Conservation (phyloP, 805 yeast species). For the Metschnikowia similis region DNA sequence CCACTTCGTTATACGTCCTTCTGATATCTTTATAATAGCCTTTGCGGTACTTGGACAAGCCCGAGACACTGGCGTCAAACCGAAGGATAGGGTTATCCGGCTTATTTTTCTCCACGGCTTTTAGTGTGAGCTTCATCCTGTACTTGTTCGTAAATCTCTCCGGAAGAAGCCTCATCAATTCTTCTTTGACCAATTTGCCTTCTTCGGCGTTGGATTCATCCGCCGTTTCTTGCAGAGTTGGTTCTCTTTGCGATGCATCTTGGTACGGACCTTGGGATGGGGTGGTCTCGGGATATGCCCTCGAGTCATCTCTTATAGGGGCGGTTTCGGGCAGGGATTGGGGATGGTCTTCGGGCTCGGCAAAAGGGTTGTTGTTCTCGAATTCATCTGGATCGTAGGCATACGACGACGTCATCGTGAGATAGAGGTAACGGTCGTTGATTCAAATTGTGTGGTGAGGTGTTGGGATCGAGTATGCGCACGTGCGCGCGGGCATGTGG, state of each 20-base stretch:
- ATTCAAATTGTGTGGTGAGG: background rate
- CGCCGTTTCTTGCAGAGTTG: background rate
- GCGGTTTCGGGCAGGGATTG: background rate
- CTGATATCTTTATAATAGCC: conserved; percentile 66
- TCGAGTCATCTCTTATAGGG: background rate
- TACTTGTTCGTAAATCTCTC: conserved; percentile 45
- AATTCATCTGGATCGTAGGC: conserved; percentile 47
- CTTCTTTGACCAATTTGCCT: conserved; percentile 31
- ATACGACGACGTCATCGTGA: conserved; percentile 37
- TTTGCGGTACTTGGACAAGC: conserved; percentile 74
- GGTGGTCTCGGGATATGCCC: background rate
- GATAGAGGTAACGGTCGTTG: background rate
- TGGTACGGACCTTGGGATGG: background rate
- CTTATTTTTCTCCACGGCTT: conserved; percentile 66
- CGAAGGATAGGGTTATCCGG: conserved; percentile 75
- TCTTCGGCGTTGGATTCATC: conserved; percentile 3
- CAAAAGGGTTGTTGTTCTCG: conserved; percentile 42
- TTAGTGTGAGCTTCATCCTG: conserved; percentile 50
- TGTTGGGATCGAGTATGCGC: conserved; percentile 3
- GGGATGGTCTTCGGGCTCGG: conserved; percentile 24
- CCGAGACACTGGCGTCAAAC: conserved; percentile 51
- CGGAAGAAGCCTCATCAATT: conserved; percentile 45
- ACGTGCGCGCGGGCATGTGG: conserved; percentile 1
- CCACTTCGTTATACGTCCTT: conserved; percentile 75
- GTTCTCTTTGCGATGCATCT: background rate